Base-by-base conservation (phyloP, 73 alveolate genomes). In the Paramecium biaurelia region DNA sequence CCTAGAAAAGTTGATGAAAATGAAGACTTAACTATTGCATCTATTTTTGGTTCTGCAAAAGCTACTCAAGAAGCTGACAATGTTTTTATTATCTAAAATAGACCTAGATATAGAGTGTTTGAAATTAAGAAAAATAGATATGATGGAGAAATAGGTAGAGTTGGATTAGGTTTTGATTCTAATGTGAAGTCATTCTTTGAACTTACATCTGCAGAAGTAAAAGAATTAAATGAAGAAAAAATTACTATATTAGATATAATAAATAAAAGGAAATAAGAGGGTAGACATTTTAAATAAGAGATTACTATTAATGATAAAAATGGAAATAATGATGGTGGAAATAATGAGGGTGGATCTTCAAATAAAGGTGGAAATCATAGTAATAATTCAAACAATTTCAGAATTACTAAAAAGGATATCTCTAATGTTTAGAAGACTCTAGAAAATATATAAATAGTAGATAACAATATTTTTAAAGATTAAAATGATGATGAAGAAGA, bases 1-100 rank as follows among this genome's bases (percentile, higher is more conserved):
- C 99, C 99, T 12, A 95, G 95, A 93, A 97, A 97, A 90, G 98
- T 94, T 12, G 99, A 97, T 76, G 99, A 97, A 56, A 98, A 94
- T 38, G 95, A 93, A 43, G 97, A 95, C 42, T 85, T 97, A 21
- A 94, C 92, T 18, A 93, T 95, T 41, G 94, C 97, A 34, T 92
- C 97, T 0, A 95, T 97, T 4, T 97, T 96, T 89, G 99, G 99
- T 24, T 85, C 98, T 37, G 99, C 99, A 0, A 97, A 97, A 85
- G 95, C 97, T 0, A 95, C 99, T 6, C 93, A 97, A 85, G 99
- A 97, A 79, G 98, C 99, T 20, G 99, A 97, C 58, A 93, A 95
- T 88, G 95, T 97, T 7, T 49, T 95, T 47, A 96, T 97, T 15
- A 28, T 97, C 43, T 95, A 97, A 93, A 89, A 92, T 58, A 76